These are phyloP conservation scores for Podospora tetraspora DNA, from an alignment of 495 filamentous ascomycete genomes.

Conservation along the genomic window DNA sequence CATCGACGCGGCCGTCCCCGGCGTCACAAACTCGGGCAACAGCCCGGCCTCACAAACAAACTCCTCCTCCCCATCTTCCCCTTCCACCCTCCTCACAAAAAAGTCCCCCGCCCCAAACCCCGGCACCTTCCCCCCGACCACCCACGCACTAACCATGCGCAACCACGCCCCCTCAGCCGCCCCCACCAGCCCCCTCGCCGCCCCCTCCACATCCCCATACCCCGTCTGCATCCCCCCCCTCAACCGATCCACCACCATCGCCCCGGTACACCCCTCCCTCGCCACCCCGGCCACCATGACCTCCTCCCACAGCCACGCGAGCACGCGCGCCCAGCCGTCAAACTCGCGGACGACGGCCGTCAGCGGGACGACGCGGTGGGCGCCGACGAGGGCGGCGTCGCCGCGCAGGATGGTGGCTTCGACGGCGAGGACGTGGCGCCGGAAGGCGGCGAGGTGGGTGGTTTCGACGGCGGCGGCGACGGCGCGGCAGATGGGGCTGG, in stretches of 20 bases:
- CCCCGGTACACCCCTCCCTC: constrained; percentile 42
- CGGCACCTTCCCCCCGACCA: constrained; percentile 80
- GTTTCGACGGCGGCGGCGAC: constrained; percentile 76
- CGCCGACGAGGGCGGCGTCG: constrained; percentile 70
- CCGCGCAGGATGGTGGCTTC: constrained; percentile 69
- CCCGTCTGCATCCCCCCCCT: constrained; percentile 76
- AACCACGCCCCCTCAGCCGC: constrained; percentile 89
- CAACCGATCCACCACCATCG: constrained; percentile 69
- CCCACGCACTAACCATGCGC: constrained; percentile 81
- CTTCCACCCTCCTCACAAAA: constrained; percentile 54
- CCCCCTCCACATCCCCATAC: constrained; percentile 75
- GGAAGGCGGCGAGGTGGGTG: constrained; percentile 70
- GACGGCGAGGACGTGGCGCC: constrained; percentile 75
- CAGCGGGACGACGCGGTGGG: constrained; percentile 86
- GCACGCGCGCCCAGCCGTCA: constrained; percentile 69
- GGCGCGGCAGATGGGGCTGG: constrained; percentile 76
- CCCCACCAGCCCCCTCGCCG: constrained; percentile 60
- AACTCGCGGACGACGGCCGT: constrained; percentile 81
- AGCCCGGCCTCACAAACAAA: constrained; percentile 42
- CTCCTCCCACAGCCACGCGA: constrained; percentile 81
- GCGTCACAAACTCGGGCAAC: constrained; percentile 72
- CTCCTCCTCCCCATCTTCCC: constrained; percentile 32
- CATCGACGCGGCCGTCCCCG: constrained; percentile 71
- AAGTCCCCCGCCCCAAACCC: constrained; percentile 71
- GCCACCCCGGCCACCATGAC: constrained; percentile 56